Evolutionary conservation across 2,329 filamentous ascomycete genomes (phyloP).

Genomic region (Botryotinia globosa): DNA sequence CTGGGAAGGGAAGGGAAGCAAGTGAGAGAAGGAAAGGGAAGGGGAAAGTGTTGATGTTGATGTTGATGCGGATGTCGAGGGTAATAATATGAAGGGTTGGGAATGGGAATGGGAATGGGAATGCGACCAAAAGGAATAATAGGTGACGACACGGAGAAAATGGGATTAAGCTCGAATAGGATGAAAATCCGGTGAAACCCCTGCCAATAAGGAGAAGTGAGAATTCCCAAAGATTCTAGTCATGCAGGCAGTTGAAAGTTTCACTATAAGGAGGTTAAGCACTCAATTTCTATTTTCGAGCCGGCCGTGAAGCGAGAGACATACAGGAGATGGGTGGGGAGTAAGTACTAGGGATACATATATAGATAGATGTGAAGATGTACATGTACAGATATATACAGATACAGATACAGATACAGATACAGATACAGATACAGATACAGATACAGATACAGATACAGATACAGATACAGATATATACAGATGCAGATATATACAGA

Average conservation of each 20-base stretch:
- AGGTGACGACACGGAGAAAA: constrained; percentile 1
- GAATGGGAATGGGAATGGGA: background rate
- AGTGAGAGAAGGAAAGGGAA: background rate
- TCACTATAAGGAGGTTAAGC: background rate
- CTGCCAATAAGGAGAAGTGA: background rate
- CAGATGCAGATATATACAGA: no score
- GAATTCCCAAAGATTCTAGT: background rate
- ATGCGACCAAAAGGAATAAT: background rate
- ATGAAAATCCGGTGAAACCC: background rate
- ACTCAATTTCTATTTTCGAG: background rate
- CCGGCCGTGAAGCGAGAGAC: background rate
- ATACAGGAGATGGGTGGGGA: background rate
- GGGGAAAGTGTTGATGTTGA: background rate
- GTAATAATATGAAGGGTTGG: background rate
- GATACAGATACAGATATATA: no score
- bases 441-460: no score
- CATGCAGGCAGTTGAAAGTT: background rate
- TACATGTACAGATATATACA: no score
- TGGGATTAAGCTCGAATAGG: background rate
- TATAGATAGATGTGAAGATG: no score
- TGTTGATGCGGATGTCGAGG: constrained; percentile 13
- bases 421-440: no score
- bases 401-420: no score
- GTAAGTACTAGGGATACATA: background rate
- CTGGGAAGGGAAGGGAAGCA: background rate